phyloP scores from a whole-genome alignment of 139 green algal species.

The Chlorella sp. region DNA sequence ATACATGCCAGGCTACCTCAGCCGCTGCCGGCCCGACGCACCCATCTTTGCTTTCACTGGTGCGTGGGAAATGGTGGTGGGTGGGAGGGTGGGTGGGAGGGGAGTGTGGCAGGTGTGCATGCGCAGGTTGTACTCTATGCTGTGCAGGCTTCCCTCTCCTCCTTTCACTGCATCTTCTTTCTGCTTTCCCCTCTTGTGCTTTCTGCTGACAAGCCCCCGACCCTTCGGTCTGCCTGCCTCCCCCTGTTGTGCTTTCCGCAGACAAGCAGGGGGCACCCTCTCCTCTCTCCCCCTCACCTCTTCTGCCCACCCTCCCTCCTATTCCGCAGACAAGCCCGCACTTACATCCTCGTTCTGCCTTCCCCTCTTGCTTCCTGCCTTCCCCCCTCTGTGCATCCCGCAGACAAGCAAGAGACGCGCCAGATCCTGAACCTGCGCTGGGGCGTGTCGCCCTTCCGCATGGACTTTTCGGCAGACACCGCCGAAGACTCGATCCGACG shows the following conservation, averaged over 20 bases:
- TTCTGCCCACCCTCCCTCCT: no score
- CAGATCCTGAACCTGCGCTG: constrained; percentile 79
- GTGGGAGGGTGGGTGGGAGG: not conserved
- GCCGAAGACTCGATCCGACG: constrained; percentile 67
- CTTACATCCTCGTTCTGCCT: not conserved
- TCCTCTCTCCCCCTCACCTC: no score
- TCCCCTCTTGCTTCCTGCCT: not conserved
- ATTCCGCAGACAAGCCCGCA: no score
- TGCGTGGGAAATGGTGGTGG: constrained; percentile 7
- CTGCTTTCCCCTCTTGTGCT: not conserved
- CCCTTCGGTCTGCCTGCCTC: no score
- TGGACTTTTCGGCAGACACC: constrained; percentile 61
- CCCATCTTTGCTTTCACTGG: constrained; percentile 92
- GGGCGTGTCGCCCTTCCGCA: constrained; percentile 79
- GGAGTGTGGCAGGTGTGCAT: not conserved
- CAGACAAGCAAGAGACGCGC: constrained; percentile 67
- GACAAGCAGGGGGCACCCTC: constrained; percentile 58
- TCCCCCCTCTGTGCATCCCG: not conserved
- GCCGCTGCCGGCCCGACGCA: constrained; percentile 76
- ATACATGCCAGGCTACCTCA: constrained; percentile 82
- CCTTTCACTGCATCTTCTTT: not conserved
- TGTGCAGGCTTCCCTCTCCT: not conserved
- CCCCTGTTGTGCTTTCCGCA: constrained; percentile 2
- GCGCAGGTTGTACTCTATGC: not conserved
- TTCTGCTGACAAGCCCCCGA: no score